phyloP scores from a whole-genome alignment of 345 rosid genomes.

The Sonneratia caseolaris region DNA sequence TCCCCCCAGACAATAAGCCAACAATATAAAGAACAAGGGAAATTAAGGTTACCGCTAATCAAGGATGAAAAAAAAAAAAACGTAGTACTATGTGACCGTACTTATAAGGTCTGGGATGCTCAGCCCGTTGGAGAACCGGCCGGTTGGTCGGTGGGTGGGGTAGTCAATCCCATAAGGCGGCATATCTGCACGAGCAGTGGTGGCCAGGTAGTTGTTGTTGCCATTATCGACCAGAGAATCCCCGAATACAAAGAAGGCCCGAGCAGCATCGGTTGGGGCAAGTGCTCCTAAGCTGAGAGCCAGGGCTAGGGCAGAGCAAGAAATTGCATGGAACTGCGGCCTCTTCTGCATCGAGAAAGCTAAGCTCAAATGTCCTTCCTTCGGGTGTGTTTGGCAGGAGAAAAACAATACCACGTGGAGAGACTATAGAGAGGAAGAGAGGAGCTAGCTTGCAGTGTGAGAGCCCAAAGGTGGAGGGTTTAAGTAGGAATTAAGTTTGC shows the following conservation, averaged over 20 bases:
- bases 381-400: background rate
- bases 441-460: conserved; percentile 1
- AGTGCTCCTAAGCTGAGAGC: background rate
- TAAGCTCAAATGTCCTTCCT: background rate
- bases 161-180: conserved; percentile 37
- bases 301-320: background rate
- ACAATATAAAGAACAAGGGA: background rate
- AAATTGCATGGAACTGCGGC: background rate
- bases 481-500: background rate
- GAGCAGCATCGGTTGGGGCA: background rate
- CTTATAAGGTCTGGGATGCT: conserved; percentile 43
- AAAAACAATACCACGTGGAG: background rate
- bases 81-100: background rate
- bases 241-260: conserved; percentile 21
- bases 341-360: background rate
- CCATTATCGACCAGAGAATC: conserved; percentile 44
- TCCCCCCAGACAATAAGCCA: background rate
- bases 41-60: background rate
- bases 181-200: conserved; percentile 35
- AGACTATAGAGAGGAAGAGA: background rate
- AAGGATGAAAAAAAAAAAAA: no score
- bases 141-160: conserved; percentile 12
- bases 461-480: background rate
- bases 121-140: conserved; percentile 30
- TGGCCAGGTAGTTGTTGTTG: conserved; percentile 39